Evolutionary conservation across 140 eudicot species (phyloP).

Genomic region (Senecio squalidus): DNA sequence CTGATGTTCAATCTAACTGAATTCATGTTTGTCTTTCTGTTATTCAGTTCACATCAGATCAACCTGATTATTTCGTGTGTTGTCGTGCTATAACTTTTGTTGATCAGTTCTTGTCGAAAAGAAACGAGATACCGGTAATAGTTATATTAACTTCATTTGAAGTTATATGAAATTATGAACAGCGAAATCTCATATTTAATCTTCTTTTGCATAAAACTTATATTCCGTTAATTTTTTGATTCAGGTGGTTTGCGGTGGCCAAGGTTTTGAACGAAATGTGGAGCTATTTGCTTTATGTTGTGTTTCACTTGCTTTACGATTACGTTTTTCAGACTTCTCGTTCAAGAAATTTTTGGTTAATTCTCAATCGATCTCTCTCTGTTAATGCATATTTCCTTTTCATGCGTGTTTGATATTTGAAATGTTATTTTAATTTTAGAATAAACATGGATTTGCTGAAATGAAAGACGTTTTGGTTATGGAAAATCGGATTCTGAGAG

Average conservation of each 20-base stretch:
- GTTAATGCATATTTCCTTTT: not conserved
- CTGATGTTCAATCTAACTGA: too few relatives aligned
- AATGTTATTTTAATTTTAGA: not conserved
- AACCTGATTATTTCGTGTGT: conserved; percentile 2
- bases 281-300: conserved; percentile 21
- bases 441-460: not conserved
- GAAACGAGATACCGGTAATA: conserved; percentile 8
- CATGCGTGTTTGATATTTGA: not conserved
- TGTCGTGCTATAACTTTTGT: conserved; percentile 16
- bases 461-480: not conserved
- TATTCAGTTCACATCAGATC: not conserved
- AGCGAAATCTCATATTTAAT: too few relatives aligned
- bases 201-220: not conserved
- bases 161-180: not conserved
- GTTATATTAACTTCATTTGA: not conserved
- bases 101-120: conserved; percentile 21
- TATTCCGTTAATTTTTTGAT: not conserved
- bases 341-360: conserved; percentile 7
- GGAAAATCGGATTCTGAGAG: conserved; percentile 18
- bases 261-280: conserved; percentile 17
- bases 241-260: not conserved
- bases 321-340: not conserved
- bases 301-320: conserved; percentile 17
- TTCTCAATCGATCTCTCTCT: not conserved
- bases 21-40: too few relatives aligned